phyloP scores from a whole-genome alignment of 345 rosid genomes.

The Chamaenerion angustifolium region DNA sequence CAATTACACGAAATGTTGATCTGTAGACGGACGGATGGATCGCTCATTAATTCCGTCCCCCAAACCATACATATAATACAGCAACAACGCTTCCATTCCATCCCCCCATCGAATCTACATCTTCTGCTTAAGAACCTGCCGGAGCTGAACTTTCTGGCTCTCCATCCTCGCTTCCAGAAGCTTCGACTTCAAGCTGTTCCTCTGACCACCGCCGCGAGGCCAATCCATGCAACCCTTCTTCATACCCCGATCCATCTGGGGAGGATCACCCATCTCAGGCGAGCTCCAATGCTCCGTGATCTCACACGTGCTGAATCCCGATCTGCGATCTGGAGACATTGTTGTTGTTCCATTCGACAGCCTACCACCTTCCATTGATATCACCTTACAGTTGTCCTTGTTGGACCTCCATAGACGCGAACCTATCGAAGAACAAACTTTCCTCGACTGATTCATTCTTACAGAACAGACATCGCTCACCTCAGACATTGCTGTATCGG shows the following conservation, averaged over 20 bases:
- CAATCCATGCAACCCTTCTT: conserved; percentile 92
- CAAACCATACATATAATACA: no score
- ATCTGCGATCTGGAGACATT: conserved; percentile 48
- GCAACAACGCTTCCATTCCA: no score
- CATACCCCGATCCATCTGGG: conserved; percentile 62
- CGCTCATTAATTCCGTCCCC: no score
- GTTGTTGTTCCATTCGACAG: no score
- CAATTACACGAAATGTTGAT: no score
- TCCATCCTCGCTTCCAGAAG: conserved; percentile 84
- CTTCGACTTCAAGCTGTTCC: conserved; percentile 77
- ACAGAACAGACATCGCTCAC: conserved; percentile 47
- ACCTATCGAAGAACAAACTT: conserved; percentile 43
- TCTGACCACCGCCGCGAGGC: conserved; percentile 78
- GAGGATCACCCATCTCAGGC: conserved; percentile 57
- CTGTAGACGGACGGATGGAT: no score
- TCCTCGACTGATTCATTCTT: conserved; percentile 39
- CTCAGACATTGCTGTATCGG: conserved; percentile 39
- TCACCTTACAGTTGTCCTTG: conserved; percentile 47
- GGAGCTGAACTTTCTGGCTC: conserved; percentile 69
- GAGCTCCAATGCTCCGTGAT: conserved; percentile 69
- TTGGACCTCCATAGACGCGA: conserved; percentile 68
- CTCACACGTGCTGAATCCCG: conserved; percentile 50
- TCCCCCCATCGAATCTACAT: conserved; percentile 25
- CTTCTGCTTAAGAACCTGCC: conserved; percentile 86
- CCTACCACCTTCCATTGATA: conserved; percentile 54